phyloP scores from a whole-genome alignment of 1,284 basidiomycete species.

The Schizophyllum commune region DNA sequence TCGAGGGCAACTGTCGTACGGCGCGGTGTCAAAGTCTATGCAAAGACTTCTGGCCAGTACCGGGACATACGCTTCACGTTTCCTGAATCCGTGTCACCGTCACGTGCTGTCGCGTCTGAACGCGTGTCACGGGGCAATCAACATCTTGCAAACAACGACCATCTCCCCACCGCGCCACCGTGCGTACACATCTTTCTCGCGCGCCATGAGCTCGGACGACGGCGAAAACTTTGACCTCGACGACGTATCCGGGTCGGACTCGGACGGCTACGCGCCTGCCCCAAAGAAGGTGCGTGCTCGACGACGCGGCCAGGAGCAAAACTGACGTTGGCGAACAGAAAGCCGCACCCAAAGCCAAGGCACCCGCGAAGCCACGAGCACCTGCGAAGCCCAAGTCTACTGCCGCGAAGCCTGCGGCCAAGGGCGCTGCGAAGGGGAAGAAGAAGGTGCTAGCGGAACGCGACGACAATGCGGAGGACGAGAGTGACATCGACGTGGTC shows the following conservation, averaged over 20 bases:
- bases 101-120: not conserved
- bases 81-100: not conserved
- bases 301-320: slow-evolving; percentile 9
- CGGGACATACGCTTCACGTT: not conserved
- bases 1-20: not conserved
- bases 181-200: not conserved
- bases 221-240: slow-evolving; percentile 60
- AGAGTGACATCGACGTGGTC: slow-evolving; percentile 31
- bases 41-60: not conserved
- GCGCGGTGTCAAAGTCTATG: not conserved
- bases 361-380: slow-evolving; percentile 25
- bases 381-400: slow-evolving; percentile 19
- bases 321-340: slow-evolving; percentile 1
- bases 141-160: not conserved
- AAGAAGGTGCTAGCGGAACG: slow-evolving; percentile 65
- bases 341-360: slow-evolving; percentile 17
- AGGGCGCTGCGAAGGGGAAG: slow-evolving; percentile 58
- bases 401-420: slow-evolving; percentile 26
- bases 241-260: slow-evolving; percentile 51
- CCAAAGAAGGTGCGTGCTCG: slow-evolving; percentile 47
- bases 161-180: not conserved
- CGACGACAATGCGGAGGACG: slow-evolving; percentile 46
- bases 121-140: not conserved
- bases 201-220: slow-evolving; percentile 37
- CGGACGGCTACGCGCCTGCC: slow-evolving; percentile 55